phyloP scores from a whole-genome alignment of 2,329 filamentous ascomycete genomes.

The Botrytis tulipae region DNA sequence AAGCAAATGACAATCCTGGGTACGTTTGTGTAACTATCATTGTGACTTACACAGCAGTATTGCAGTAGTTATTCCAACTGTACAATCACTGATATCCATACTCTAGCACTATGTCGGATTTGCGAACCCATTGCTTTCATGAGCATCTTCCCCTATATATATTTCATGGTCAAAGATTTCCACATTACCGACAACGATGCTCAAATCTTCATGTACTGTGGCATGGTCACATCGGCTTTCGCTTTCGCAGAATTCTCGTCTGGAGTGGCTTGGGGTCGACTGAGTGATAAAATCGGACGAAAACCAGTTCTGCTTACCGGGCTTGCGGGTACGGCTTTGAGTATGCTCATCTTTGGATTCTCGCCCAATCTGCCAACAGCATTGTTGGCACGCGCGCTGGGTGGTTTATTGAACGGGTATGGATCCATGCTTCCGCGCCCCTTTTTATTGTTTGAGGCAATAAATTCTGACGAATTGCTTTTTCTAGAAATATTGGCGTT shows the following conservation, averaged over 20 bases:
- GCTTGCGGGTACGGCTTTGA: constrained; percentile 86
- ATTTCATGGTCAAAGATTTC: constrained; percentile 95
- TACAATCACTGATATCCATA: not conserved
- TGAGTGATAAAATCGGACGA: constrained; percentile 88
- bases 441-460: constrained; percentile 15
- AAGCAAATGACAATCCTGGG: constrained; percentile 54
- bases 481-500: constrained; percentile 80
- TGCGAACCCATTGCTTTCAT: constrained; percentile 99
- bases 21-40: constrained; percentile 38
- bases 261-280: constrained; percentile 85
- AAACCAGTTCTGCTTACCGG: constrained; percentile 90
- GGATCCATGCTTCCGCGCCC: constrained; percentile 36
- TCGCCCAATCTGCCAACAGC: constrained; percentile 78
- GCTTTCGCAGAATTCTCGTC: constrained; percentile 94
- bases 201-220: constrained; percentile 87
- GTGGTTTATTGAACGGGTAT: constrained; percentile 89
- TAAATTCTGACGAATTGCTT: constrained; percentile 25
- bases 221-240: constrained; percentile 94
- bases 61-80: not conserved
- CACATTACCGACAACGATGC: constrained; percentile 74
- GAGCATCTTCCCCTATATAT: constrained; percentile 98
- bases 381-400: constrained; percentile 81
- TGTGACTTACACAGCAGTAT: not conserved
- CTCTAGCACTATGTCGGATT: constrained; percentile 81
- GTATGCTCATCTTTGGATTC: constrained; percentile 91